These are phyloP conservation scores for Paecilomyces variotii DNA, from an alignment of 2,329 filamentous ascomycete species.

Conservation along the genomic window DNA sequence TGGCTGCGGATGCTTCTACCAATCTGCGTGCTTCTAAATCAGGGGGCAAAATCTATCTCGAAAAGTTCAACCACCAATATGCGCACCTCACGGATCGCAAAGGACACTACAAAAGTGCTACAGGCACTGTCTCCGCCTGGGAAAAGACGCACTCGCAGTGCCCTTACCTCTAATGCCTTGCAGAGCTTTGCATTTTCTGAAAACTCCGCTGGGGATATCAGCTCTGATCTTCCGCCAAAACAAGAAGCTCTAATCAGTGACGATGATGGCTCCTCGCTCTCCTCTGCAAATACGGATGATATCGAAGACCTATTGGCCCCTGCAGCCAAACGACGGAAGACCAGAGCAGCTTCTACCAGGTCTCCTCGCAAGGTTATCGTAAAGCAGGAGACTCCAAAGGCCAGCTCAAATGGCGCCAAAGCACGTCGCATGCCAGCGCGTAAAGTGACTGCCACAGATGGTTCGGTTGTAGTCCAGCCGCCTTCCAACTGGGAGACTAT, in stretches of 20 bases:
- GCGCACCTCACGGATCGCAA: conserved; percentile 52
- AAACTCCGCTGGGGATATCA: conserved; percentile 5
- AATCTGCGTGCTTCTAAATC: background rate
- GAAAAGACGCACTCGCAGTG: conserved; percentile 40
- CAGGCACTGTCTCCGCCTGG: conserved; percentile 35
- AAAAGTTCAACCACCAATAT: conserved; percentile 25
- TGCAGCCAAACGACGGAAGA: conserved; percentile 43
- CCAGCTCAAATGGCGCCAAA: conserved; percentile 18
- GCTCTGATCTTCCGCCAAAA: conserved; percentile 12
- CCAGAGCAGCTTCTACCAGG: conserved; percentile 9
- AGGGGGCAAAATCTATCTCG: conserved; percentile 6
- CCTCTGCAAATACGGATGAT: conserved; percentile 36
- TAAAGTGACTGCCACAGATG: conserved; percentile 30
- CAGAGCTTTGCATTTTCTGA: conserved; percentile 19
- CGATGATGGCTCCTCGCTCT: conserved; percentile 27
- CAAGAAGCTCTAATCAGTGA: conserved; percentile 20
- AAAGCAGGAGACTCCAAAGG: conserved; percentile 18
- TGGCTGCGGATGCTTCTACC: background rate
- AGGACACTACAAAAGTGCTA: conserved; percentile 51
- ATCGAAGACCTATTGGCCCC: conserved; percentile 50
- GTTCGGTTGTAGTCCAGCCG: conserved; percentile 39
- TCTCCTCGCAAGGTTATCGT: conserved; percentile 16
- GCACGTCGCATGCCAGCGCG: conserved; percentile 34
- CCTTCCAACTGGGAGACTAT: conserved; percentile 78
- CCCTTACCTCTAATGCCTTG: conserved; percentile 16